Evolutionary conservation across 139 green algal genomes (phyloP).

Genomic region (Chlamydomonas incerta): DNA sequence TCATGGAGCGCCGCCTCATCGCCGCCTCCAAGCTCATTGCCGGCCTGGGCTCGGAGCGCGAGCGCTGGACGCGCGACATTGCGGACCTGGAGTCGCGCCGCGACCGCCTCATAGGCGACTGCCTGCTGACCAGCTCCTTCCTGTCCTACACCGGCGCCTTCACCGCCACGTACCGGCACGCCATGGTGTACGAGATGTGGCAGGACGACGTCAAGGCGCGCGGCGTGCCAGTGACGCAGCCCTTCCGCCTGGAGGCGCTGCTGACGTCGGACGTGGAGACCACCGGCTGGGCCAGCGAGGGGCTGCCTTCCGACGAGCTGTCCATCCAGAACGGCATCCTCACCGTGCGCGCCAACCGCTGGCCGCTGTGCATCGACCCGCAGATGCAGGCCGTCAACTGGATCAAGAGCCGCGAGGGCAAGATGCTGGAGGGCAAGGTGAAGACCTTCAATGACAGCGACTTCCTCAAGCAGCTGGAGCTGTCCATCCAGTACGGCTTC

Average conservation of each 20-base stretch:
- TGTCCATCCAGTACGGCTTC: slow-evolving; percentile 92
- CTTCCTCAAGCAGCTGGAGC: slow-evolving; percentile 94
- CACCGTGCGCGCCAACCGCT: slow-evolving; percentile 77
- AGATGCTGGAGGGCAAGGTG: slow-evolving; percentile 84
- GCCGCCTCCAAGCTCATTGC: slow-evolving; percentile 83
- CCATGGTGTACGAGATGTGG: slow-evolving; percentile 86
- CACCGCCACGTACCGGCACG: slow-evolving; percentile 84
- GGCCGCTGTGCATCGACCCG: slow-evolving; percentile 89
- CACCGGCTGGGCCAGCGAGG: slow-evolving; percentile 76
- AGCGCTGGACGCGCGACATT: slow-evolving; percentile 85
- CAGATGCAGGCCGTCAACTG: slow-evolving; percentile 88
- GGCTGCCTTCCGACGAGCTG: slow-evolving; percentile 86
- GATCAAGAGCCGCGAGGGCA: slow-evolving; percentile 90
- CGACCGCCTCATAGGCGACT: slow-evolving; percentile 81
- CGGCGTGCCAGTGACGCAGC: slow-evolving; percentile 73
- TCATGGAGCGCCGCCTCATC: slow-evolving; percentile 86
- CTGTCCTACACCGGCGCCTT: slow-evolving; percentile 87
- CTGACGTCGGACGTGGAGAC: slow-evolving; percentile 85
- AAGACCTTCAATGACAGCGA: slow-evolving; percentile 92
- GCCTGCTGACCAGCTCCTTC: slow-evolving; percentile 84
- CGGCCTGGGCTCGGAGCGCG: slow-evolving; percentile 79
- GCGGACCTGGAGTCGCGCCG: slow-evolving; percentile 56
- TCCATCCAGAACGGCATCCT: slow-evolving; percentile 91
- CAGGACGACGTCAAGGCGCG: slow-evolving; percentile 70
- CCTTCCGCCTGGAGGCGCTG: slow-evolving; percentile 83